Conservation (phyloP, 169 alveolate species). For the Plasmodium reichenowi region DNA sequence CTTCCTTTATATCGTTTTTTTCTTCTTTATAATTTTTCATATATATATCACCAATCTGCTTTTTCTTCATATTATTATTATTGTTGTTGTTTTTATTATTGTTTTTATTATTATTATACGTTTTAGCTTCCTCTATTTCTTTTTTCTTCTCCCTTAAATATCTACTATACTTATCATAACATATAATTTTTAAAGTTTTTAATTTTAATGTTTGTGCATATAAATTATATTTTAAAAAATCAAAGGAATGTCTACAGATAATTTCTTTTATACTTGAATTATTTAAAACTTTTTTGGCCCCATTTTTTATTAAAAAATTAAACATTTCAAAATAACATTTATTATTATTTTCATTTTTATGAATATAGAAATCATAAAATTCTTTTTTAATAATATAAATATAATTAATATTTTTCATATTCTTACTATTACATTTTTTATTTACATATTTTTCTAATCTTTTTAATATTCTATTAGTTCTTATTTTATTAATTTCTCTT, state of each 20-base stretch:
- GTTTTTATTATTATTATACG: neutral
- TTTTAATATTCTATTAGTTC: constrained; percentile 27
- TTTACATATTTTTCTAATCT: constrained; percentile 33
- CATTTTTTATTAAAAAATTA: constrained; percentile 57
- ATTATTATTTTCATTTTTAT: constrained; percentile 13
- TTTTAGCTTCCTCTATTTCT: neutral
- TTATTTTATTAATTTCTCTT: constrained; percentile 12
- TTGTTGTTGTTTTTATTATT: neutral
- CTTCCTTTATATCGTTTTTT: neutral
- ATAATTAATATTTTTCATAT: constrained; percentile 33
- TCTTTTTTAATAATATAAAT: constrained; percentile 57
- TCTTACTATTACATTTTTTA: constrained; percentile 24
- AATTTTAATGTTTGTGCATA: constrained; percentile 44
- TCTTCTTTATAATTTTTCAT: neutral
- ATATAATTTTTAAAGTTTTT: constrained; percentile 35
- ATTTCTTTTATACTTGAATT: constrained; percentile 63
- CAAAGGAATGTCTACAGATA: constrained; percentile 51
- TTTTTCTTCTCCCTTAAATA: neutral
- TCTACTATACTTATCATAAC: constrained; percentile 4
- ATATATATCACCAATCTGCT: neutral
- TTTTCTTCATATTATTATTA: neutral
- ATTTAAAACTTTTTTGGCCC: constrained; percentile 28
- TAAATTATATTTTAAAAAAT: constrained; percentile 48
- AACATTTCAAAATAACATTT: constrained; percentile 44
- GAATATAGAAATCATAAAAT: constrained; percentile 38